Base-by-base conservation (phyloP, 2,329 filamentous ascomycete genomes). In the Monosporascus sp. region DNA sequence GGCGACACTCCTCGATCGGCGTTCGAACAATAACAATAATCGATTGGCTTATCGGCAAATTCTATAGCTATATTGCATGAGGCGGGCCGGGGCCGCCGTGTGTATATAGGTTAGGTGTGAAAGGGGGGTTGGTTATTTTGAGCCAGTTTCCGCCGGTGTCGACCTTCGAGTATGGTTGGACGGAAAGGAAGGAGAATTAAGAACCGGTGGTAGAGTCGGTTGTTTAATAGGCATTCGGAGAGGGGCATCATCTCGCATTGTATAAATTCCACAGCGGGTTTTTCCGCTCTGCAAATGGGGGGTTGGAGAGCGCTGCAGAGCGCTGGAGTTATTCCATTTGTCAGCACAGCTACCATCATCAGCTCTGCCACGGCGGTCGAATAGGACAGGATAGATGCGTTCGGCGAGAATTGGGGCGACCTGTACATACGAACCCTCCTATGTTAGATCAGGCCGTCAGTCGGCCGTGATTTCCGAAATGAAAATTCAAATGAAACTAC, bases 1-100 rank as follows among this genome's bases (percentile, higher is more conserved):
- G 65, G 67, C 37, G 56, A 60, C 59, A 60, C 58, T 57, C 62
- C 54, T 60, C 58, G 53, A 63, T 60, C 63, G 63, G 64, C 60
- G 62, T 65, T 65, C 55, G 54, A 63, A 61, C 55, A 51, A 48
- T 60, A 63, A 55, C 54, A 59, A 59, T 59, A 56, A 60, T 64
- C 49, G 56, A 58, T 62, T 61, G 64, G 60, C 59, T 59, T 58
- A 59, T 58, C 53, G 61, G 61, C 56, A 49, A 54, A 50, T 61
- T 61, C 59, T 58, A 51, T 60, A 52, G 51, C 54, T 56, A n/a
- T 31, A 24, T 46, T 46, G 5, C 49, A 51, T 54, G 55, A 46
- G 50, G 59, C 53, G 45, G 52, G 54, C 22, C 52, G 49, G 51
- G 44, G 52, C 58, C 51, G 56, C 50, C 56, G 57, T 63, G 57